Conservation (phyloP, 139 green algal genomes). For the Micractinium sp. region DNA sequence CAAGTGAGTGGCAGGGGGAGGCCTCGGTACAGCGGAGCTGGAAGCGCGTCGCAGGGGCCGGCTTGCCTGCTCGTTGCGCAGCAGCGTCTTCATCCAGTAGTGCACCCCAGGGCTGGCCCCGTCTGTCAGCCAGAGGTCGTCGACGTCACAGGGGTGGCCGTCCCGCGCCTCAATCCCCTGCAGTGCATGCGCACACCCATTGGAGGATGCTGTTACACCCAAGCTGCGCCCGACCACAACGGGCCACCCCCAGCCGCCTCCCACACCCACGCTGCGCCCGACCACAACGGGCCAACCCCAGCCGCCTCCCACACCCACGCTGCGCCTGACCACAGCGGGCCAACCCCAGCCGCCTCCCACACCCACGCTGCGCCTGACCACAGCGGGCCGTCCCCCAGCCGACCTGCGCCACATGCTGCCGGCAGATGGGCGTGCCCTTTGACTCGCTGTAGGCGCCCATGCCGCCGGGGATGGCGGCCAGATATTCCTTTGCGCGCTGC, state of each 20-base stretch:
- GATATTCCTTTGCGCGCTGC: constrained; percentile 70
- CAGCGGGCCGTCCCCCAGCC: background rate
- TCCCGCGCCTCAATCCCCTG: constrained; percentile 77
- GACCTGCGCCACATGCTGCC: constrained; percentile 61
- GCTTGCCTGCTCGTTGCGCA: constrained; percentile 49
- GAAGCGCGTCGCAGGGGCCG: no score
- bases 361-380: no score
- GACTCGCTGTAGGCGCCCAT: constrained; percentile 91
- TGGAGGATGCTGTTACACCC: no score
- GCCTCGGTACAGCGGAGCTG: no score
- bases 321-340: no score
- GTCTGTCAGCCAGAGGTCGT: constrained; percentile 88
- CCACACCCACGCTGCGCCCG: no score
- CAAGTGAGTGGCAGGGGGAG: no score
- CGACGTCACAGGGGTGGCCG: constrained; percentile 66
- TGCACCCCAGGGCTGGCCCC: constrained; percentile 82
- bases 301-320: no score
- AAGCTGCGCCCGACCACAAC: no score
- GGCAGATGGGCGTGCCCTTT: constrained; percentile 64
- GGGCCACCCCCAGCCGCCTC: no score
- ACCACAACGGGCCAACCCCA: no score
- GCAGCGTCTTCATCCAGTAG: constrained; percentile 73
- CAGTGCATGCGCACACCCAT: background rate
- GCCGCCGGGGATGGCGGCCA: constrained; percentile 75
- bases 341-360: no score